These are phyloP conservation scores for Scheffersomyces stambukii DNA, from an alignment of 1,139 yeast species.

Conservation along the genomic window DNA sequence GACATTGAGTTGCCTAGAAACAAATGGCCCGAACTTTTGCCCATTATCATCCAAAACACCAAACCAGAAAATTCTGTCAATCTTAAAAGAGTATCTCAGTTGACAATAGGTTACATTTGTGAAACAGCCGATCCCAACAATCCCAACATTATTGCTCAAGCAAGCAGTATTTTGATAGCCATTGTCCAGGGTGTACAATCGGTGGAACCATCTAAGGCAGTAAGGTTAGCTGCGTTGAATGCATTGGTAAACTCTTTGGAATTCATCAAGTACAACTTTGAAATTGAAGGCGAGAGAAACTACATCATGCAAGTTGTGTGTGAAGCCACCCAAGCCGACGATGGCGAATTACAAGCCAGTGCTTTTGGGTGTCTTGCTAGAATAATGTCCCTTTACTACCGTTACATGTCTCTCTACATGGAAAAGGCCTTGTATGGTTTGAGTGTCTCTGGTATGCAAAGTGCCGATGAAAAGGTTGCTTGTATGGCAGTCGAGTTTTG, in stretches of 20 bases:
- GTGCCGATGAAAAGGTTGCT: conserved; percentile 79
- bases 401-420: conserved; percentile 91
- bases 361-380: conserved; percentile 95
- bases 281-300: conserved; percentile 90
- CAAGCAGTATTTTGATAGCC: conserved; percentile 90
- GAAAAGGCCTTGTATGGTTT: conserved; percentile 91
- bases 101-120: conserved; percentile 93
- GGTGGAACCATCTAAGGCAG: conserved; percentile 67
- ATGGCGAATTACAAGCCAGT: conserved; percentile 80
- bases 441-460: conserved; percentile 90
- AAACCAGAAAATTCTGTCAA: conserved; percentile 70
- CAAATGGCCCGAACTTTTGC: conserved; percentile 87
- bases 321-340: conserved; percentile 92
- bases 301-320: conserved; percentile 98
- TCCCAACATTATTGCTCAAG: conserved; percentile 74
- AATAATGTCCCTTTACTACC: conserved; percentile 86
- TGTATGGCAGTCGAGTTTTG: conserved; percentile 99
- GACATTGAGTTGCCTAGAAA: conserved; percentile 85
- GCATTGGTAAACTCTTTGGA: conserved; percentile 90
- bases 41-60: conserved; percentile 80
- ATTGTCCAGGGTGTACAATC: conserved; percentile 95
- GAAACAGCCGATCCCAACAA: conserved; percentile 89
- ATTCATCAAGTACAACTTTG: conserved; percentile 84
- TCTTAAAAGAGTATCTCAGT: conserved; percentile 80
- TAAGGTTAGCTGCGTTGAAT: conserved; percentile 84